Percentiles rank a stretch among this genome's conserved stretches.
Conservation (phyloP, 176 grass and related monocot genomes). For the Dendrocalamus sinicus region DNA sequence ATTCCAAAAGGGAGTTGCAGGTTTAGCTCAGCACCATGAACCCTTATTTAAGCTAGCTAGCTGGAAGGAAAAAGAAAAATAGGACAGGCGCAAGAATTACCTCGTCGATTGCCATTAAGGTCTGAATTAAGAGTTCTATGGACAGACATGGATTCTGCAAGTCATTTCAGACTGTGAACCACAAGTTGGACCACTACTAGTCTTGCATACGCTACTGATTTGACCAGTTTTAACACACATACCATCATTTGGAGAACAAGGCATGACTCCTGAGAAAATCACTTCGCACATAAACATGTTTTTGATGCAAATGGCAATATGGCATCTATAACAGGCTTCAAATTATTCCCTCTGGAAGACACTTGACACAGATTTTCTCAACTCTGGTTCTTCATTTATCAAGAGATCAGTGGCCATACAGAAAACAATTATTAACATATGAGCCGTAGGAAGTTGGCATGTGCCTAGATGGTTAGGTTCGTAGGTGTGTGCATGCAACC, state of each 20-base stretch:
- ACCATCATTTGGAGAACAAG: not conserved
- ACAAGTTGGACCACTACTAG: not conserved
- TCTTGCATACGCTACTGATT: not conserved
- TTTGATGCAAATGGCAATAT: not conserved
- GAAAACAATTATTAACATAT: conserved; percentile 5
- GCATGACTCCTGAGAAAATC: not conserved
- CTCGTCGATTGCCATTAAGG: not conserved
- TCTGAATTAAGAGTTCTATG: not conserved
- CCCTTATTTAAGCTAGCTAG: not conserved
- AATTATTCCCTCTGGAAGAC: not conserved
- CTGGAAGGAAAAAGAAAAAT: not conserved
- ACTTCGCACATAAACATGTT: not conserved
- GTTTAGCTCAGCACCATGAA: not conserved
- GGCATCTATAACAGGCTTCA: not conserved
- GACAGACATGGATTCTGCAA: not conserved
- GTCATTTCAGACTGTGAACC: not conserved
- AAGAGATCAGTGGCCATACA: not conserved
- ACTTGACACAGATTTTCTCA: not conserved
- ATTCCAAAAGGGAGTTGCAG: not conserved
- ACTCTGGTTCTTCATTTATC: conserved; percentile 5
- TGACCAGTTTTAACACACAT: not conserved
- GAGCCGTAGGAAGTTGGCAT: not conserved
- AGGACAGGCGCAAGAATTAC: not conserved
- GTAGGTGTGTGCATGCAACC: too few species aligned
- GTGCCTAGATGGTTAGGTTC: too few species aligned